Base-by-base conservation (phyloP, 2,329 filamentous ascomycete genomes). In the Drechslerella dactyloides region DNA sequence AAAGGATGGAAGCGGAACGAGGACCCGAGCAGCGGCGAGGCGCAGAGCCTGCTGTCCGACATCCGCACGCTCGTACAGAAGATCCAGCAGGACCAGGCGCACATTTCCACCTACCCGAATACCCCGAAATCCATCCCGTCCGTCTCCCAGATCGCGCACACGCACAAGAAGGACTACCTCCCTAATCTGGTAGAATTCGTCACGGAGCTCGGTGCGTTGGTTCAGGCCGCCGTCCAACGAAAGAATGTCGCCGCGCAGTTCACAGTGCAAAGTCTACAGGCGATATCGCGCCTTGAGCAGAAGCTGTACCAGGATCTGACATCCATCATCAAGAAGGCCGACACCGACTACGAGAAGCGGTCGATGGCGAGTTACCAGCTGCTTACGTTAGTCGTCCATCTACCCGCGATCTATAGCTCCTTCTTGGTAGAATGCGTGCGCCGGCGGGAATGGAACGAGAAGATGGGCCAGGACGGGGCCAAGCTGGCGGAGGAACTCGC, bases 401-500 rank as follows among this genome's bases (percentile, higher is more conserved):
- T 97, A 30, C 94, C 94, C 0, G 89, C 89, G 64, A 87, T 96
- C 76, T 99, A 97, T 78, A 93, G 93, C 0, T 93, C 92, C 1
- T 90, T 96, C 68, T 82, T 96, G 19, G 86, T 91, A 2, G 94
- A 99, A 80, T 89, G 91, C 15, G 86, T 97, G 44, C 86, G 90
- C 65, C 88, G 94, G 21, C 88, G 88, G 35, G 93, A 97, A 80
- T 99, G 94, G 93, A 87, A 86, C 11, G 91, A 96, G 58, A 96
- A 96, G 80, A 89, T 97, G 79, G 91, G 89, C 78, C 85, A 86
- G 1, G 94, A 97, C 77, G 94, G 93, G 0, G 88, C 90, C 1
- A 91, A 89, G 0, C 82, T 99, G 24, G 91, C 92, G 24, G 96
- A 97, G 78, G 93, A 97, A 78, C 91, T 97, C 85, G 91, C 92